Evolutionary conservation across 2,329 filamentous ascomycete species (phyloP).

Genomic region (Arachnomyces sp.): DNA sequence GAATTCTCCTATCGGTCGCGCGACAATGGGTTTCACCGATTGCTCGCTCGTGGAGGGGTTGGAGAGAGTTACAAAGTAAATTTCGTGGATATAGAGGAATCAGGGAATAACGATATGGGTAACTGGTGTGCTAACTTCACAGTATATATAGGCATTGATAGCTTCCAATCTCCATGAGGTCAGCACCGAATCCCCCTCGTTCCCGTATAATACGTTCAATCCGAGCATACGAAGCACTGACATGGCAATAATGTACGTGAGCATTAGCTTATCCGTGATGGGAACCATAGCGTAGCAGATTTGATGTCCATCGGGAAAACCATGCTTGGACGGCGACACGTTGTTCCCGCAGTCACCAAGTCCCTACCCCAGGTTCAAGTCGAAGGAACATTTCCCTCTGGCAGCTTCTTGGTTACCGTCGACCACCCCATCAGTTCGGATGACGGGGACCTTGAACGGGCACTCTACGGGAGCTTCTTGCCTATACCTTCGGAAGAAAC

Average conservation of each 20-base stretch:
- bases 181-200: slow-evolving; percentile 9
- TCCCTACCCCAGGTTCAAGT: slow-evolving; percentile 82
- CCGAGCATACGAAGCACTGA: slow-evolving; percentile 1
- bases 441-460: slow-evolving; percentile 76
- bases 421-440: slow-evolving; percentile 81
- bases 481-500: slow-evolving; percentile 61
- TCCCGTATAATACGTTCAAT: slow-evolving; percentile 3
- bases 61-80: slow-evolving; percentile 6
- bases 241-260: neutral
- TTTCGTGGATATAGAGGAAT: neutral
- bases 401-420: slow-evolving; percentile 90
- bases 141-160: slow-evolving; percentile 43
- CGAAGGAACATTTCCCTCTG: slow-evolving; percentile 83
- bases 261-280: slow-evolving; percentile 79
- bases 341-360: slow-evolving; percentile 69
- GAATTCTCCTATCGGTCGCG: neutral
- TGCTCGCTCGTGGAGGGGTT: neutral
- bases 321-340: slow-evolving; percentile 88
- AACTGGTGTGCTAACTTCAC: slow-evolving; percentile 10
- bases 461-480: slow-evolving; percentile 84
- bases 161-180: slow-evolving; percentile 84
- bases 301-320: slow-evolving; percentile 87
- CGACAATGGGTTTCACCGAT: neutral
- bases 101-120: slow-evolving; percentile 2
- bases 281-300: slow-evolving; percentile 80